Evolutionary conservation across 768 basidiomycete genomes (phyloP), one percentile per base, ranked within the genome.

Genomic region (Lactifluus piperatus): DNA sequence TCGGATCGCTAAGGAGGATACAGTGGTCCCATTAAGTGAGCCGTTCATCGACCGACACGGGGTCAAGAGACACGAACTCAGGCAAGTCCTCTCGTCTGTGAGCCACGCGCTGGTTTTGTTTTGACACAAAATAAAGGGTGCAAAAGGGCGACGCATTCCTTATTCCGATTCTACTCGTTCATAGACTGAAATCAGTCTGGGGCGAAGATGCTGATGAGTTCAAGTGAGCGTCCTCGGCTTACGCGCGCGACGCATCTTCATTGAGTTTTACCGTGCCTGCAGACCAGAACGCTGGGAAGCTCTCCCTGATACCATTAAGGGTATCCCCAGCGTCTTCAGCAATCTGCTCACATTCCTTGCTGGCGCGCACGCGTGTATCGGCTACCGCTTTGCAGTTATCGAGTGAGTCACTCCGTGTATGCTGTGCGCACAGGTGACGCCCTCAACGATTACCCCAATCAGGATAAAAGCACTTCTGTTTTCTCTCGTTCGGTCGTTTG

Each of bases 401-500:
- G 64, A 65, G 64, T 64, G 30, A 47, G 64, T 64, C 18, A 18
- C 48, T 24, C n/a, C 16, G 2, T 36, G 0, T 8, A 5, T 34
- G 20, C 9, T 2, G 0, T 20, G 6, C 13, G 22, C 26, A 16
- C 24, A 14, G 24, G 22, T n/a, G n/a, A 16, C 22, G 34, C 13
- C n/a, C 16, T 45, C 22, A 30, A 24, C 16, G 14, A 45, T 29
- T 13, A 4, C 10, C 22, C 43, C 4, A 24, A 29, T 29, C 45
- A 69, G 68, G 60, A 63, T 57, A 53, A 68, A 68, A 47, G 66
- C 68, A 0, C 45, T 68, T 39, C 1, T 68, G 3, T 68, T 68
- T 50, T 53, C 60, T 14, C 56, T 68, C 30, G 50, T 67, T 20
- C 68, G 68, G 16, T 54, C 67, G 13, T 68, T 68, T 49, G 65